A percentile compares a stretch with the other conserved stretches of the same genome.
Conservation (phyloP, 352 stramenopile species). For the Phytopythium helicoides region DNA sequence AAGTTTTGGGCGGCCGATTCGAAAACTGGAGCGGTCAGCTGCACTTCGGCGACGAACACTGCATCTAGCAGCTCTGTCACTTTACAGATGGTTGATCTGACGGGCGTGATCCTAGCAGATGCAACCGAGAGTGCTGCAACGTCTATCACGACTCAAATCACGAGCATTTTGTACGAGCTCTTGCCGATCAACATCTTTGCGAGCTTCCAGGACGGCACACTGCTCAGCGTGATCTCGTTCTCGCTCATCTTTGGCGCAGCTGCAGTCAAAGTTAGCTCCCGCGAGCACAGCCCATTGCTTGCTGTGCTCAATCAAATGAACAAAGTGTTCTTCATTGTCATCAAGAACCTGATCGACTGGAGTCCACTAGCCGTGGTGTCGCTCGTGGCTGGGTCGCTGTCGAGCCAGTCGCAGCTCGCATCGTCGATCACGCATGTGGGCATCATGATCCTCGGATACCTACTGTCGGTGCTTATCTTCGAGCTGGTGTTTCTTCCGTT, state of each 20-base stretch:
- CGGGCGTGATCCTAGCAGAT: conserved; percentile 6
- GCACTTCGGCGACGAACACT: background rate
- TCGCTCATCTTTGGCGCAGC: conserved; percentile 15
- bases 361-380: conserved; percentile 67
- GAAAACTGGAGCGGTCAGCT: background rate
- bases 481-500: conserved; percentile 57
- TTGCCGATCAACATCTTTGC: conserved; percentile 22
- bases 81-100: conserved; percentile 8
- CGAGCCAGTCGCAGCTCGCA: conserved; percentile 37
- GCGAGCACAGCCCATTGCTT: conserved; percentile 7
- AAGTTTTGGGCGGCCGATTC: conserved; percentile 2
- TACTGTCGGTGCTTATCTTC: conserved; percentile 42
- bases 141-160: conserved; percentile 11
- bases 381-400: conserved; percentile 63
- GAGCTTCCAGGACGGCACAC: conserved; percentile 11
- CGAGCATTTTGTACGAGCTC: conserved; percentile 9
- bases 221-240: conserved; percentile 20
- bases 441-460: conserved; percentile 51
- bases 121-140: background rate
- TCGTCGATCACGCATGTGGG: conserved; percentile 47
- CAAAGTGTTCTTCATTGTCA: conserved; percentile 67
- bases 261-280: conserved; percentile 1
- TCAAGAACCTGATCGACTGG: conserved; percentile 61
- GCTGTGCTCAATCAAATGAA: conserved; percentile 61
- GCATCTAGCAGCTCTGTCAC: background rate